Conservation (phyloP, 2,329 filamentous ascomycete species). For the Clonostachys byssicola region DNA sequence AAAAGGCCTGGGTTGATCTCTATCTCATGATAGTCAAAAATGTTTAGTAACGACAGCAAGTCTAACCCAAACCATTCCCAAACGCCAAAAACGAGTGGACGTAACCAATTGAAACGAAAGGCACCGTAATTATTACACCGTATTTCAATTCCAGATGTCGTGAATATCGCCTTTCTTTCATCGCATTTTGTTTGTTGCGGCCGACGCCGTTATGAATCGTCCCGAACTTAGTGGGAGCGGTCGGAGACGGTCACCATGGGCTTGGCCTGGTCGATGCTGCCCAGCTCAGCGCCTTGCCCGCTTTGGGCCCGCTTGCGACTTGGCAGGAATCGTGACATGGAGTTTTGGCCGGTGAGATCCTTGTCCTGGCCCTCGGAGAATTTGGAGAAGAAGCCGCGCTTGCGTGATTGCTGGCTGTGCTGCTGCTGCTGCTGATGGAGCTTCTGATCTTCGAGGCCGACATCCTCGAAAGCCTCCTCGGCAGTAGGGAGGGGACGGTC, state of each 20-base stretch:
- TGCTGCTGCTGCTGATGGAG: slow-evolving; percentile 15
- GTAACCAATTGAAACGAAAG: too few relatives aligned
- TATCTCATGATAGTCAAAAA: too few relatives aligned
- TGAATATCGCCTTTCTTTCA: too few relatives aligned
- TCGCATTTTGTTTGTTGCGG: too few relatives aligned
- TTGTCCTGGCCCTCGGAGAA: slow-evolving; percentile 60
- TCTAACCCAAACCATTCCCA: too few relatives aligned
- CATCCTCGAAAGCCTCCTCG: slow-evolving; percentile 85
- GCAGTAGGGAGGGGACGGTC: slow-evolving; percentile 59
- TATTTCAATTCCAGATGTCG: too few relatives aligned
- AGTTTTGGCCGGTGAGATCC: slow-evolving; percentile 21
- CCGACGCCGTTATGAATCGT: too few relatives aligned
- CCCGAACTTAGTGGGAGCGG: too few relatives aligned
- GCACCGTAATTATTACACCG: too few relatives aligned
- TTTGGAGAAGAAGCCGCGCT: slow-evolving; percentile 71
- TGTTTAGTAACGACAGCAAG: too few relatives aligned
- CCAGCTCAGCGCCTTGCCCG: slow-evolving; percentile 68
- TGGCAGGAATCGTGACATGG: slow-evolving; percentile 58
- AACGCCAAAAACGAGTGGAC: too few relatives aligned
- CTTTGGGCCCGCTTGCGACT: slow-evolving; percentile 65
- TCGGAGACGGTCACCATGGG: slow-evolving; percentile 9
- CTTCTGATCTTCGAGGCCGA: slow-evolving; percentile 76
- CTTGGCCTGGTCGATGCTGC: slow-evolving; percentile 48
- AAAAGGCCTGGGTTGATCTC: too few relatives aligned
- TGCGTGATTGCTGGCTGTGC: slow-evolving; percentile 12